These are phyloP conservation scores for Cyclostephanos tholiformis DNA, from an alignment of 108 stramenopile species.

Conservation along the genomic window DNA sequence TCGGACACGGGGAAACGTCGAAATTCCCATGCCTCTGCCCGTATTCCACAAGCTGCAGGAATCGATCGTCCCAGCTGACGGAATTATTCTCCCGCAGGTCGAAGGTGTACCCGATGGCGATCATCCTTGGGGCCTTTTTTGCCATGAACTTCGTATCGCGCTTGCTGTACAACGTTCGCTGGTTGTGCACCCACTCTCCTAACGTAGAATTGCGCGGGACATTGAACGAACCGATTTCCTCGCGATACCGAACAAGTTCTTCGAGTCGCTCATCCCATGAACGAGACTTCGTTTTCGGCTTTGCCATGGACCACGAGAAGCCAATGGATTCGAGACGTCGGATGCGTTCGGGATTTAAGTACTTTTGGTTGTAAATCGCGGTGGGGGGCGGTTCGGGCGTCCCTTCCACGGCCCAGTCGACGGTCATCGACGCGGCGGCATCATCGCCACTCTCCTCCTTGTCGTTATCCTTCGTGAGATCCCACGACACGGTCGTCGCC, in stretches of 20 bases:
- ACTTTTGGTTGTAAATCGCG: neutral
- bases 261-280: conserved; percentile 17
- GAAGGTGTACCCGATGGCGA: conserved; percentile 12
- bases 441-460: neutral
- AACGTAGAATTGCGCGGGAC: conserved; percentile 10
- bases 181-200: conserved; percentile 30
- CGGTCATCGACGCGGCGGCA: neutral
- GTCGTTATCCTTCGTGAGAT: neutral
- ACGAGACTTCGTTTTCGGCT: neutral
- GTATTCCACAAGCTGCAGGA: conserved; percentile 20
- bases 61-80: conserved; percentile 30
- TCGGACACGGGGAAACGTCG: conserved; percentile 26
- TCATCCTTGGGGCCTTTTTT: conserved; percentile 6
- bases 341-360: conserved; percentile 13
- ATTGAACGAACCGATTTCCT: conserved; percentile 1
- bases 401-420: neutral
- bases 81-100: conserved; percentile 2
- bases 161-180: conserved; percentile 17
- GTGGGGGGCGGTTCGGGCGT: neutral
- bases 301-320: conserved; percentile 6
- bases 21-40: conserved; percentile 14
- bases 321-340: conserved; percentile 13
- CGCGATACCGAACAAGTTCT: neutral
- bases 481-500: neutral
- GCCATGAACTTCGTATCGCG: conserved; percentile 20